These are phyloP conservation scores for Plantago elongata DNA, from an alignment of 257 asterid genomes.

Conservation along the genomic window DNA sequence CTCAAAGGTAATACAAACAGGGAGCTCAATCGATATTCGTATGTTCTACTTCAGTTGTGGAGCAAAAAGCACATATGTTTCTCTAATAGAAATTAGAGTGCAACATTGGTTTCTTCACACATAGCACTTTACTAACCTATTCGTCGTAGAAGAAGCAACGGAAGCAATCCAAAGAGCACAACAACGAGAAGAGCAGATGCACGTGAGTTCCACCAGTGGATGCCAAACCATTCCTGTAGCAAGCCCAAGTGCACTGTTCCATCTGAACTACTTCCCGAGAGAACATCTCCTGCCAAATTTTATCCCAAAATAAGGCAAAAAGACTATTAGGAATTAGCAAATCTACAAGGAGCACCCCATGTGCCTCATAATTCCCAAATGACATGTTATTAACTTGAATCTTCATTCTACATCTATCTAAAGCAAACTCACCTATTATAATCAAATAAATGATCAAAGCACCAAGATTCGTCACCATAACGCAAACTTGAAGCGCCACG, in stretches of 20 bases:
- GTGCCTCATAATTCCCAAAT: not conserved
- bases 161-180: slow-evolving; percentile 72
- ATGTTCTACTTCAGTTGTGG: slow-evolving; percentile 3
- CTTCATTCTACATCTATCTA: not conserved
- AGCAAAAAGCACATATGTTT: not conserved
- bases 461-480: slow-evolving; percentile 79
- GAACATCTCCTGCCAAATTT: slow-evolving; percentile 69
- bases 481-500: slow-evolving; percentile 79
- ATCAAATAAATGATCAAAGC: slow-evolving; percentile 89
- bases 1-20: not conserved
- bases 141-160: slow-evolving; percentile 73
- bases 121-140: slow-evolving; percentile 55
- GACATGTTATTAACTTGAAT: not conserved
- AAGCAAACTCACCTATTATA: slow-evolving; percentile 61
- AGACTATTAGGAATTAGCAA: slow-evolving; percentile 6
- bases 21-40: too few relatives aligned
- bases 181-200: slow-evolving; percentile 64
- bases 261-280: slow-evolving; percentile 69
- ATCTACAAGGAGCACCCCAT: not conserved
- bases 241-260: slow-evolving; percentile 79
- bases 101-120: not conserved
- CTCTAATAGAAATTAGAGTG: too few relatives aligned
- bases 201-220: slow-evolving; percentile 91
- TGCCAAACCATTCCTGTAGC: slow-evolving; percentile 93
- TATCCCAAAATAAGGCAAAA: not conserved